Percentiles rank a stretch among this genome's conserved stretches.
Conservation (phyloP, 768 basidiomycete genomes). For the Favolaschia claudopus region DNA sequence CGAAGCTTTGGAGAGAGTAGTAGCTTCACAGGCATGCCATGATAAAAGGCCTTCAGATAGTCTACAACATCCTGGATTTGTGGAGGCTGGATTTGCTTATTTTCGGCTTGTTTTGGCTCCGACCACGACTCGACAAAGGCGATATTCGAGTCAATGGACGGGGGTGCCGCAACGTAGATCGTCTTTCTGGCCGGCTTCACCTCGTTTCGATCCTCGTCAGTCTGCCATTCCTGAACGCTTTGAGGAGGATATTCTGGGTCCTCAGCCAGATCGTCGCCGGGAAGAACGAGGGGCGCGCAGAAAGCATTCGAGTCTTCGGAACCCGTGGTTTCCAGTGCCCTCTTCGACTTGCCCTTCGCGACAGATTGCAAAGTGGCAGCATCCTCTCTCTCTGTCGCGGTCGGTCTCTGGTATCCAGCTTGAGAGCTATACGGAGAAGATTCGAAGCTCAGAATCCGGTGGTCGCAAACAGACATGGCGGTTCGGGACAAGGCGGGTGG, state of each 20-base stretch:
- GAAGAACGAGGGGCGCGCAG: constrained; percentile 42
- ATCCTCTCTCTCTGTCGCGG: constrained; percentile 15
- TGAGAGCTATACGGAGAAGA: constrained; percentile 13
- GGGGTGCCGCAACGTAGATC: constrained; percentile 43
- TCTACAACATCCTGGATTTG: constrained; percentile 31
- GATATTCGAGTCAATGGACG: constrained; percentile 30
- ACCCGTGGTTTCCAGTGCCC: constrained; percentile 3
- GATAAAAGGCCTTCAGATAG: constrained; percentile 44
- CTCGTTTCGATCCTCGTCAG: constrained; percentile 40
- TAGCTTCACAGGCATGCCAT: constrained; percentile 38
- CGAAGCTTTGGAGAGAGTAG: constrained; percentile 26
- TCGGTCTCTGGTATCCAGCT: constrained; percentile 21
- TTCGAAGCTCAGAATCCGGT: constrained; percentile 20
- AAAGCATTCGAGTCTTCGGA: constrained; percentile 26
- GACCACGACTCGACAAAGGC: constrained; percentile 36
- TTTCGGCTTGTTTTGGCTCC: constrained; percentile 14
- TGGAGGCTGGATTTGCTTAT: constrained; percentile 22
- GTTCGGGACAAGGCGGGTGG: background rate
- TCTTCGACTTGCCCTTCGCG: constrained; percentile 6
- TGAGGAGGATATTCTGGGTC: constrained; percentile 45
- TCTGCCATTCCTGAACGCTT: constrained; percentile 39
- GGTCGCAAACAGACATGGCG: constrained; percentile 10
- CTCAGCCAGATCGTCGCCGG: constrained; percentile 41
- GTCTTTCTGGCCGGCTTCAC: constrained; percentile 35
- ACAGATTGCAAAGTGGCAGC: constrained; percentile 15